A percentile compares a stretch with the other conserved stretches of the same genome.
Conservation (phyloP, 139 green algal species). For the Chlorella vulgaris region DNA sequence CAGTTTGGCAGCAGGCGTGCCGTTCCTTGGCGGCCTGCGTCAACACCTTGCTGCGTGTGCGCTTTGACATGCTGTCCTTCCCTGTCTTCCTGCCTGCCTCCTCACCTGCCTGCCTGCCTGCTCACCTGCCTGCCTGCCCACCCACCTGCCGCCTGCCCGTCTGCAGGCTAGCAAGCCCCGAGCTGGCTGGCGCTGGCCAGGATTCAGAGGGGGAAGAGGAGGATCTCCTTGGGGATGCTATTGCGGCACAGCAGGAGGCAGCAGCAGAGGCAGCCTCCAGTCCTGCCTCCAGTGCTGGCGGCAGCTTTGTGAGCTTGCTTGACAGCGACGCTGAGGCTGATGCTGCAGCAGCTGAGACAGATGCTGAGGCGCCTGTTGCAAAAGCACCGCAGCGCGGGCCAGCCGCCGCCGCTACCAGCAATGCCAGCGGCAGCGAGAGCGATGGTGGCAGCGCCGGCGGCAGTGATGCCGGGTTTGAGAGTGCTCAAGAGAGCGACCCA, state of each 20-base stretch:
- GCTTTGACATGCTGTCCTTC: too few species aligned
- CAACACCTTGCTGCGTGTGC: background rate
- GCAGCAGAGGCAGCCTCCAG: background rate
- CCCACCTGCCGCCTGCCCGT: background rate
- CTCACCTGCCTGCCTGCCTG: background rate
- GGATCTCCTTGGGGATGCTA: background rate
- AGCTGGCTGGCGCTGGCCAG: background rate
- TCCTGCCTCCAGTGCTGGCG: constrained; percentile 5
- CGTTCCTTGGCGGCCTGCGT: background rate
- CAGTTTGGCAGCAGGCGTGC: background rate
- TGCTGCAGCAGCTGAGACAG: background rate
- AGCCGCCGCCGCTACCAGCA: background rate
- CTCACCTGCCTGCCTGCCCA: background rate
- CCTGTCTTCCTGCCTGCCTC: background rate
- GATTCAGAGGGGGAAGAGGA: background rate
- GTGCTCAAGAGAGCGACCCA: background rate
- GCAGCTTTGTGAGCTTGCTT: constrained; percentile 12
- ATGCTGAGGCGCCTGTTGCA: background rate
- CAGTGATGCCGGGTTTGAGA: constrained; percentile 24
- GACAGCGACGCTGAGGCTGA: background rate
- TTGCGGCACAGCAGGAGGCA: background rate
- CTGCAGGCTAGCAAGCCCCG: constrained; percentile 11
- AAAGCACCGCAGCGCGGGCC: too few species aligned
- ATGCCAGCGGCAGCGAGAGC: background rate
- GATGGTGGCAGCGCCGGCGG: constrained; percentile 14